Percentiles rank a stretch among this genome's conserved stretches.
Conservation (phyloP, 495 filamentous ascomycete species). For the Daldinia grandis region DNA sequence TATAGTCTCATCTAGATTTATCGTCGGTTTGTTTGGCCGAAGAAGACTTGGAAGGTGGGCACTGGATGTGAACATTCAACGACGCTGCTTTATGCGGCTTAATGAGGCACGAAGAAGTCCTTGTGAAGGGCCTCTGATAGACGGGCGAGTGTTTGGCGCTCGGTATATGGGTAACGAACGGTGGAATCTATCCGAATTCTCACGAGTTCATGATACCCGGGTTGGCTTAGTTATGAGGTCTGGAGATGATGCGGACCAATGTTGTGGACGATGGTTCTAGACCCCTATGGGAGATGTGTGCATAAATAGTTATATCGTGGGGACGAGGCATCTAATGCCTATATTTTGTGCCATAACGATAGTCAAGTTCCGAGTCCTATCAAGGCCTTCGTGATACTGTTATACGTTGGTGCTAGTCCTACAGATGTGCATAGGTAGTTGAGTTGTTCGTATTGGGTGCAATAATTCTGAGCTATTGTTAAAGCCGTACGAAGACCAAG, state of each 20-base stretch:
- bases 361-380: background rate
- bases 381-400: background rate
- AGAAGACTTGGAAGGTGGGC: background rate
- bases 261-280: constrained; percentile 14
- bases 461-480: background rate
- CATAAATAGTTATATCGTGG: constrained; percentile 17
- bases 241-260: constrained; percentile 19
- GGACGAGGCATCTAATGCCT: background rate
- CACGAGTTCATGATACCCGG: constrained; percentile 32
- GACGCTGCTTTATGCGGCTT: background rate
- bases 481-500: background rate
- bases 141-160: background rate
- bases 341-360: constrained; percentile 2
- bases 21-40: background rate
- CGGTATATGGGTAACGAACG: constrained; percentile 7
- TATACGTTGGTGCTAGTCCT: background rate
- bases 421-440: background rate
- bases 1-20: background rate
- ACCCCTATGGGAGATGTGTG: constrained; percentile 10
- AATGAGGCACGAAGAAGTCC: background rate
- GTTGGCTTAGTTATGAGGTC: constrained; percentile 14
- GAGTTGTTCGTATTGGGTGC: constrained; percentile 12
- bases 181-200: constrained; percentile 29
- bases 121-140: background rate
- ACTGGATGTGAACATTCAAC: constrained; percentile 7